phyloP scores from a whole-genome alignment of 2,329 filamentous ascomycete species.

The Aspergillus fijiensis region DNA sequence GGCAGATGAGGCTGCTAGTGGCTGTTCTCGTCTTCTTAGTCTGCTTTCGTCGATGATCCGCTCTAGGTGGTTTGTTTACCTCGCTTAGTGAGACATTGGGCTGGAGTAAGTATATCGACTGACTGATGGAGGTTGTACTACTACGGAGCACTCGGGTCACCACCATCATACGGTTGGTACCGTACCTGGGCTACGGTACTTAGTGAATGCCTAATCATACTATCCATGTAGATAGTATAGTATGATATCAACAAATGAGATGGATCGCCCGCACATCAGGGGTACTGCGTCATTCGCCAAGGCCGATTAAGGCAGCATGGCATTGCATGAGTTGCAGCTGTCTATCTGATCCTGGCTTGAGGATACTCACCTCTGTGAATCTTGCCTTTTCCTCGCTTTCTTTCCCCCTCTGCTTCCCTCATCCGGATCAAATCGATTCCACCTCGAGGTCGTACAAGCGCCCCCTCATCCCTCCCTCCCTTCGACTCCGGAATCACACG shows the following conservation, averaged over 20 bases:
- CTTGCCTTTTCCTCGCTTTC: neutral
- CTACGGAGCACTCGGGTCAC: neutral
- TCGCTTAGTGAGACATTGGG: neutral
- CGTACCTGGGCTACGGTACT: too few relatives aligned
- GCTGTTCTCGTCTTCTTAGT: neutral
- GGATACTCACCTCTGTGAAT: too few relatives aligned
- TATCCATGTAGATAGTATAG: neutral
- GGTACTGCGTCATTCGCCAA: constrained; percentile 1
- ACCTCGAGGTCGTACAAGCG: neutral
- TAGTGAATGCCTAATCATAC: neutral
- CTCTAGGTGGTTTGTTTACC: neutral
- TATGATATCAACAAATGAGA: neutral
- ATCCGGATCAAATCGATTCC: neutral
- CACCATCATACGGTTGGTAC: neutral
- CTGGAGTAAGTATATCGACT: neutral
- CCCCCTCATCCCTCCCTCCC: neutral
- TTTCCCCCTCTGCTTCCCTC: neutral
- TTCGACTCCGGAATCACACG: neutral
- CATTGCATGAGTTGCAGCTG: neutral
- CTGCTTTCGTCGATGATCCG: neutral
- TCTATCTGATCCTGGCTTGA: neutral
- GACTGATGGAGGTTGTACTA: neutral
- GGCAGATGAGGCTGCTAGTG: too few relatives aligned
- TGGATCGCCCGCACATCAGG: constrained; percentile 5
- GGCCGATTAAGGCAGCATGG: neutral